Conservation (phyloP, 768 basidiomycete species). For the Paxillus rubicundulus region DNA sequence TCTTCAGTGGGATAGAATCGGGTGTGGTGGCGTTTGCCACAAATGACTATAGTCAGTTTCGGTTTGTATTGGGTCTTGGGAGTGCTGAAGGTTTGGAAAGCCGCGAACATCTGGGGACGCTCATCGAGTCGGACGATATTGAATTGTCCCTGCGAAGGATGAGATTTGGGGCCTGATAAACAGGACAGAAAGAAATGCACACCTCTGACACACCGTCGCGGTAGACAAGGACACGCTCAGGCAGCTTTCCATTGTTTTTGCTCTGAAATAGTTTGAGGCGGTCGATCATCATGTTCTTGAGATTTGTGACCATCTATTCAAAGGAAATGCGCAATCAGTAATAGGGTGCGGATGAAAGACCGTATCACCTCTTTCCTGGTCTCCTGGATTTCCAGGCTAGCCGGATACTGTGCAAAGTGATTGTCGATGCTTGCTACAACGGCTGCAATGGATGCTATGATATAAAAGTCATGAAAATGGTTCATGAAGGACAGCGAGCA, state of each 20-base stretch:
- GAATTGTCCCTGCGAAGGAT: conserved; percentile 45
- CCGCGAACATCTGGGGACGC: conserved; percentile 40
- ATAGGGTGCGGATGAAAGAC: neutral
- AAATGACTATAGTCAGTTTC: conserved; percentile 51
- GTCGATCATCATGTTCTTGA: conserved; percentile 48
- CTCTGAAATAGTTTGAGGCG: conserved; percentile 41
- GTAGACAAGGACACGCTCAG: conserved; percentile 50
- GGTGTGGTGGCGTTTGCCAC: conserved; percentile 58
- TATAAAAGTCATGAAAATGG: neutral
- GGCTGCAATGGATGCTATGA: conserved; percentile 47
- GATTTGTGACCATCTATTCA: conserved; percentile 46
- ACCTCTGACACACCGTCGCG: conserved; percentile 83
- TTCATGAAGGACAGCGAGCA: neutral
- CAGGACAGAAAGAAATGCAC: conserved; percentile 3
- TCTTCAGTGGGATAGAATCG: conserved; percentile 53
- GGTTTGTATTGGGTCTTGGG: conserved; percentile 41
- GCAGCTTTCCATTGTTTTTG: conserved; percentile 36
- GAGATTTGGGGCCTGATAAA: conserved; percentile 1
- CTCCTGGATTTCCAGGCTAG: conserved; percentile 47
- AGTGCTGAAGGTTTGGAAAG: conserved; percentile 40
- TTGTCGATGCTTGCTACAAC: conserved; percentile 50
- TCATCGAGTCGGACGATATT: conserved; percentile 43
- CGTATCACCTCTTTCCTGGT: conserved; percentile 66
- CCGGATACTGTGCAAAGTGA: conserved; percentile 49
- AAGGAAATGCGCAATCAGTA: neutral